Percentiles rank a stretch among this genome's conserved stretches.
Evolutionary conservation across 768 basidiomycete species (phyloP).

Genomic region (Pleurotus djamor): DNA sequence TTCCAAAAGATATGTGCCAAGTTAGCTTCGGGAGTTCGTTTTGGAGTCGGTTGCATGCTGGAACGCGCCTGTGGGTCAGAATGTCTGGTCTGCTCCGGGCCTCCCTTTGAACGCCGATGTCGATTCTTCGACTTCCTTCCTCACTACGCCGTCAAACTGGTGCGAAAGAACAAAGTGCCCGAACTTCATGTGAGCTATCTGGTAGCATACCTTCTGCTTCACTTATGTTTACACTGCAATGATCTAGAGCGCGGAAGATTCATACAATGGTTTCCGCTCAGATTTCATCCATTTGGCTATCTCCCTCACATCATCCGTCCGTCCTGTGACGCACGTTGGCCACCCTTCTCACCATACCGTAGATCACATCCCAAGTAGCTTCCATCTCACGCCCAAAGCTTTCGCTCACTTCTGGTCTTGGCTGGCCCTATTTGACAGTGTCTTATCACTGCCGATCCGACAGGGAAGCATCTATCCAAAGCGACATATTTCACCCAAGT

Average conservation of each 20-base stretch:
- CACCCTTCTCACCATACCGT: constrained; percentile 16
- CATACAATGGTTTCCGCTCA: constrained; percentile 86
- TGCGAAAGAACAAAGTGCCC: constrained; percentile 42
- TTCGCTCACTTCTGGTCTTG: constrained; percentile 92
- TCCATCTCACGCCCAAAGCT: constrained; percentile 83
- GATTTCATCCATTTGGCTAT: constrained; percentile 93
- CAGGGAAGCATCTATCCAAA: constrained; percentile 82
- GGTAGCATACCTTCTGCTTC: background rate
- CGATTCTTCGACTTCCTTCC: constrained; percentile 78
- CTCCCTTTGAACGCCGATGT: constrained; percentile 73
- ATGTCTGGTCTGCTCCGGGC: constrained; percentile 60
- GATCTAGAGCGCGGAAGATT: constrained; percentile 55
- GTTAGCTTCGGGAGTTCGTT: constrained; percentile 79
- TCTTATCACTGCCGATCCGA: constrained; percentile 78
- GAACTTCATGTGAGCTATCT: constrained; percentile 40
- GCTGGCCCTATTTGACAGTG: constrained; percentile 84
- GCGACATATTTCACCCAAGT: constrained; percentile 76
- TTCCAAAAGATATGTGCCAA: constrained; percentile 80
- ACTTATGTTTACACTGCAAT: background rate
- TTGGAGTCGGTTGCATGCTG: constrained; percentile 79
- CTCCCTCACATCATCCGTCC: constrained; percentile 71
- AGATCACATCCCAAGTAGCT: constrained; percentile 51
- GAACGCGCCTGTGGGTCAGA: constrained; percentile 79
- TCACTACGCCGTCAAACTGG: constrained; percentile 73
- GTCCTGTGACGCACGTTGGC: constrained; percentile 14